These are phyloP conservation scores for Fusarium sp. DNA, from an alignment of 2,329 filamentous ascomycete genomes.

Conservation along the genomic window DNA sequence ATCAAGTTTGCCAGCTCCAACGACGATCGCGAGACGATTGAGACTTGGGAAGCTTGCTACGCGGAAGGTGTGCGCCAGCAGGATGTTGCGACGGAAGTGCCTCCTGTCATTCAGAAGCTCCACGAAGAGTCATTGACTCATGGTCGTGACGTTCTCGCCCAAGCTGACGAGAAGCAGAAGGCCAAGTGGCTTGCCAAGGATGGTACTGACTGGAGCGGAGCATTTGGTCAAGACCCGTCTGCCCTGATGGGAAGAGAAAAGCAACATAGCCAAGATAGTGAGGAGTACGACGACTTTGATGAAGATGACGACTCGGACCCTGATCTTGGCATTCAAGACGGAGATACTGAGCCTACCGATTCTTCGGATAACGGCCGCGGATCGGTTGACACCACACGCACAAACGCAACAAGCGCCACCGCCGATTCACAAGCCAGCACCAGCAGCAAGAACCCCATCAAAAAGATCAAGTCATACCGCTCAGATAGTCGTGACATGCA, in stretches of 20 bases:
- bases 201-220: conserved; percentile 87
- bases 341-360: conserved; percentile 51
- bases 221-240: conserved; percentile 83
- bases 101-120: conserved; percentile 76
- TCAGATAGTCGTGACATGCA: conserved; percentile 79
- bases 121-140: conserved; percentile 86
- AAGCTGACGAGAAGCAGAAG: conserved; percentile 78
- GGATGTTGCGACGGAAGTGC: conserved; percentile 79
- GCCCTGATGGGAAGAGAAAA: conserved; percentile 55
- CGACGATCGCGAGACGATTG: conserved; percentile 90
- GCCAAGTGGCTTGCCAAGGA: conserved; percentile 82
- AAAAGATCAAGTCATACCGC: conserved; percentile 72
- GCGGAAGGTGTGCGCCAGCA: conserved; percentile 85
- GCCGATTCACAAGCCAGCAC: conserved; percentile 51
- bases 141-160: conserved; percentile 83
- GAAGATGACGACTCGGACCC: conserved; percentile 57
- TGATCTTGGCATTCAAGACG: conserved; percentile 72
- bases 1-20: conserved; percentile 87
- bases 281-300: conserved; percentile 58
- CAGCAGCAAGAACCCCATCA: conserved; percentile 65
- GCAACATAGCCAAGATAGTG: conserved; percentile 51
- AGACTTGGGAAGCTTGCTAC: conserved; percentile 93
- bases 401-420: conserved; percentile 51
- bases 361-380: conserved; percentile 48
- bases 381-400: conserved; percentile 56